Conservation (phyloP, 805 yeast genomes). For the Lipomyces oligophaga region DNA sequence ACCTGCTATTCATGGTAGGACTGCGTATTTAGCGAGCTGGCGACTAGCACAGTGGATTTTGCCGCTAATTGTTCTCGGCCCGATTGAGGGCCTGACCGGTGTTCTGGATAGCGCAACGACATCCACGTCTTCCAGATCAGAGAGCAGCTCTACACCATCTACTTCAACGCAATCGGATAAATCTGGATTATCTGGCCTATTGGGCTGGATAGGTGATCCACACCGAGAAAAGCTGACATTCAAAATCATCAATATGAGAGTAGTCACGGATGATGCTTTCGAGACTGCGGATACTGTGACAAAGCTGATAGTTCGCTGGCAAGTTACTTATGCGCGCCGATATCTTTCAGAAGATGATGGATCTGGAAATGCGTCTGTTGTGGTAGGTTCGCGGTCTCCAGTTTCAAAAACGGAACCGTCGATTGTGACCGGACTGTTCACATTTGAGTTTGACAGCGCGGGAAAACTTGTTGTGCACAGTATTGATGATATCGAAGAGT, state of each 20-base stretch:
- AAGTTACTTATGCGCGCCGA: constrained; percentile 13
- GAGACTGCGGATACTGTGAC: constrained; percentile 9
- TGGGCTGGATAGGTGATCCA: constrained; percentile 10
- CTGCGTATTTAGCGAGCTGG: constrained; percentile 25
- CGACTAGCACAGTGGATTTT: constrained; percentile 26
- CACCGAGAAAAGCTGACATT: constrained; percentile 15
- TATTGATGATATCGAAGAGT: constrained; percentile 25
- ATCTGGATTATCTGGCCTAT: background rate
- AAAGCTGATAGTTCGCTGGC: constrained; percentile 23
- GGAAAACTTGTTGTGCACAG: constrained; percentile 25
- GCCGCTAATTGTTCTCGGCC: constrained; percentile 25
- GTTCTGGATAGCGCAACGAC: constrained; percentile 1
- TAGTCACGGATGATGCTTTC: constrained; percentile 10
- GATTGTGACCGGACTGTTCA: constrained; percentile 18
- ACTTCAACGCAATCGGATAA: background rate
- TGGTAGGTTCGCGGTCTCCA: background rate
- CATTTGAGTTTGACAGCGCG: constrained; percentile 22
- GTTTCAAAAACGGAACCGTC: background rate
- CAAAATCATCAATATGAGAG: constrained; percentile 23
- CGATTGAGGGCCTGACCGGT: constrained; percentile 23
- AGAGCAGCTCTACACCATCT: constrained; percentile 1
- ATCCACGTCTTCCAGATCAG: background rate
- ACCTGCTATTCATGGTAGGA: constrained; percentile 24
- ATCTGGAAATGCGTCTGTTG: background rate
- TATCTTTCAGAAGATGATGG: background rate